These are phyloP conservation scores for Russula abietina DNA, from an alignment of 768 basidiomycete genomes.

Conservation along the genomic window DNA sequence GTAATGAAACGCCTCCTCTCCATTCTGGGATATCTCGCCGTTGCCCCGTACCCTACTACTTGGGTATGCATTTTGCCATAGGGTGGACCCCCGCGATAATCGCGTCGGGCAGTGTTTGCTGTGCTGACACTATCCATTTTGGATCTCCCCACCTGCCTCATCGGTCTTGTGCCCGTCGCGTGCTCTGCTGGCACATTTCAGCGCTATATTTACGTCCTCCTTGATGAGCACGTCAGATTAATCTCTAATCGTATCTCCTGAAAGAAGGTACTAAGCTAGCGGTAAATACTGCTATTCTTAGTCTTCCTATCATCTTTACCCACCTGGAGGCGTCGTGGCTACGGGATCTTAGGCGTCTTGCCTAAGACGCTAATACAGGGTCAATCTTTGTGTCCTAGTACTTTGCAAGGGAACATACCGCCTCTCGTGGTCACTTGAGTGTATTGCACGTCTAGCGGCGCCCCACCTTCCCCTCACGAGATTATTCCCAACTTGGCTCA, in stretches of 20 bases:
- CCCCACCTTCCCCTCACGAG: background rate
- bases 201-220: background rate
- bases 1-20: background rate
- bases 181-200: constrained; percentile 14
- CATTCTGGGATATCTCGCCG: constrained; percentile 16
- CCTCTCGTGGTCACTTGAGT: background rate
- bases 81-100: constrained; percentile 2
- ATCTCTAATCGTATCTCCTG: background rate
- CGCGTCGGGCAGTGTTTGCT: background rate
- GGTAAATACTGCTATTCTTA: background rate
- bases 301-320: background rate
- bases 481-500: background rate
- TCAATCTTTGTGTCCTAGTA: background rate
- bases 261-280: background rate
- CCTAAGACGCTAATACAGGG: background rate
- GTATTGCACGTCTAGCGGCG: background rate
- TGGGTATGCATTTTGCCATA: constrained; percentile 14
- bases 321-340: background rate
- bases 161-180: background rate
- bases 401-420: constrained; percentile 1
- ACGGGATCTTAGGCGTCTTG: background rate
- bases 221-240: constrained; percentile 6
- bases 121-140: background rate
- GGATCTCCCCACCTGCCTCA: background rate
- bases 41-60: background rate